Evolutionary conservation across 2,329 filamentous ascomycete species (phyloP).

Genomic region (Pseudomassariella vexata): DNA sequence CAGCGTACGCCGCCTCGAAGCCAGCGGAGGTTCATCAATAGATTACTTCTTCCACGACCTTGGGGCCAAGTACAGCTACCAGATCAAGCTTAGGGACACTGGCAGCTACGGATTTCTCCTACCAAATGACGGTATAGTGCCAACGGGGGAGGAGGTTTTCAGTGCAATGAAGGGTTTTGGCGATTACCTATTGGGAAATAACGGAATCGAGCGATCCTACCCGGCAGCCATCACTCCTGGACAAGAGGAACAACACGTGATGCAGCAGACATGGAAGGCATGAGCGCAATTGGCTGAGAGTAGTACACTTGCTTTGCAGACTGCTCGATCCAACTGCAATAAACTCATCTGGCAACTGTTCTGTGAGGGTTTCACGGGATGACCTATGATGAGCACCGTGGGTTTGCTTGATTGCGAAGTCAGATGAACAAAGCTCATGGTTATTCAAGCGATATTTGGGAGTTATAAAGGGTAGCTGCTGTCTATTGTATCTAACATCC

Average conservation of each 20-base stretch:
- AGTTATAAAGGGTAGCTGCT: too few relatives aligned
- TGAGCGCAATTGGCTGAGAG: too few relatives aligned
- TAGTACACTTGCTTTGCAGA: too few relatives aligned
- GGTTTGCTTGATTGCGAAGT: too few relatives aligned
- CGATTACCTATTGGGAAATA: conserved; percentile 68
- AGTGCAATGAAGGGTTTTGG: conserved; percentile 80
- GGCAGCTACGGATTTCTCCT: conserved; percentile 92
- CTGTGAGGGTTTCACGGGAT: too few relatives aligned
- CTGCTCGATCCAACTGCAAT: too few relatives aligned
- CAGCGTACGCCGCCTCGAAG: conserved; percentile 52
- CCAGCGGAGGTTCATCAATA: conserved; percentile 76
- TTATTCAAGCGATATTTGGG: too few relatives aligned
- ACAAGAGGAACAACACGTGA: neutral
- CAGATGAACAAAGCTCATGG: too few relatives aligned
- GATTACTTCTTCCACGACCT: conserved; percentile 96
- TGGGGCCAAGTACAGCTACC: conserved; percentile 77
- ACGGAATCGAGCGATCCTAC: conserved; percentile 32
- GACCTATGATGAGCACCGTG: too few relatives aligned
- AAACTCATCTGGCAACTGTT: too few relatives aligned
- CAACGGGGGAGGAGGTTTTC: conserved; percentile 82
- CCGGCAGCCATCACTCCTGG: neutral
- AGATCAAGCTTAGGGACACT: conserved; percentile 89
- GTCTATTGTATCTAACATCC: too few relatives aligned
- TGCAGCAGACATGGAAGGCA: too few relatives aligned
- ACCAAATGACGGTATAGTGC: conserved; percentile 79